These are phyloP conservation scores for Capsicum baccatum DNA, from an alignment of 257 asterid genomes.

Conservation along the genomic window DNA sequence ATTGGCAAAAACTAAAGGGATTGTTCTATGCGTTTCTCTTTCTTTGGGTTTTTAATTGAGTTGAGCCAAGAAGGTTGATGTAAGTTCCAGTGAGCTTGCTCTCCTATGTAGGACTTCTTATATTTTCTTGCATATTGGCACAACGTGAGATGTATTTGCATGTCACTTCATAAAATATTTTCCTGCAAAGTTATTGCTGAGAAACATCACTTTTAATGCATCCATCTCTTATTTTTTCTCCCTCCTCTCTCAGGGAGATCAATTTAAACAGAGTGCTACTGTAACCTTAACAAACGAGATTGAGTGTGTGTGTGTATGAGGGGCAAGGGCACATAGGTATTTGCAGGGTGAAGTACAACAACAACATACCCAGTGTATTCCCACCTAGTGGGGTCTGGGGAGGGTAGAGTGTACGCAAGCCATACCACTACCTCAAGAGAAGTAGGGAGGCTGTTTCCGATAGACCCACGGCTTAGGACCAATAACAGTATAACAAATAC, in stretches of 20 bases:
- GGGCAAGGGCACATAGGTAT: background rate
- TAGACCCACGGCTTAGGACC: too few relatives aligned
- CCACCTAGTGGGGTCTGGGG: too few relatives aligned
- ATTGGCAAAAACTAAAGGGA: background rate
- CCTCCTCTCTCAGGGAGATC: background rate
- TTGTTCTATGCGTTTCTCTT: background rate
- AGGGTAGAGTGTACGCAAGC: too few relatives aligned
- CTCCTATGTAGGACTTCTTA: background rate
- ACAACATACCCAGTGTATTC: too few relatives aligned
- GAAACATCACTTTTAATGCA: background rate
- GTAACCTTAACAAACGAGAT: background rate
- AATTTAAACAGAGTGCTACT: background rate
- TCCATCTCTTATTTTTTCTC: background rate
- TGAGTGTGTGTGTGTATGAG: background rate
- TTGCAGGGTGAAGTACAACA: background rate
- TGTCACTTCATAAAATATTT: background rate
- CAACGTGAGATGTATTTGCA: constrained; percentile 8
- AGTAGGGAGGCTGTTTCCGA: too few relatives aligned
- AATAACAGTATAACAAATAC: too few relatives aligned
- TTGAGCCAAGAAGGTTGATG: constrained; percentile 1
- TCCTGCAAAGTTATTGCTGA: background rate
- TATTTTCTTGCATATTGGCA: constrained; percentile 1
- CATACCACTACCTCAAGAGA: too few relatives aligned
- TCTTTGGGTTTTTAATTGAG: background rate
- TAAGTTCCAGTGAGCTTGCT: background rate